Evolutionary conservation across 208 protist genomes (phyloP), one percentile per base, ranked within the genome.

Genomic region (Angomonas deanei): DNA sequence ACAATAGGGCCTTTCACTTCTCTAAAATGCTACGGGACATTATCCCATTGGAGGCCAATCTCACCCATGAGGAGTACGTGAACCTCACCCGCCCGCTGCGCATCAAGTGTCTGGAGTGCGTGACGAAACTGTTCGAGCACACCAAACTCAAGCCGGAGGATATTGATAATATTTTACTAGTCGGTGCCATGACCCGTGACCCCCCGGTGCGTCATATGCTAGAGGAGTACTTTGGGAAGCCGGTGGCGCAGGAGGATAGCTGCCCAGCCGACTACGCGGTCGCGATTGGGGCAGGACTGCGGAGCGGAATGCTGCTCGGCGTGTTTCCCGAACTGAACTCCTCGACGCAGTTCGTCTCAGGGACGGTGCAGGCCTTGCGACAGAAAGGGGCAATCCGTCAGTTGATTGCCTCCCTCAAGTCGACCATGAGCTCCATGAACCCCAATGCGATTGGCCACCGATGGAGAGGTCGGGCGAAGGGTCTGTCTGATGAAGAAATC

Each of bases 241-340:
- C 62, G 23, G 82, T 91, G 17, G 78, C 65, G 13, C 26, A 69
- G 48, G 84, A 88, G 72, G 76, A 74, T 46, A 77, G 70, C 15
- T 93, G 85, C 66, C 87, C 91, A 15, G 87, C 91, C 5, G 91
- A 93, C 76, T 95, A 95, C 74, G 89, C 89, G 3, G 89, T 95
- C 17, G 85, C 89, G 10, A 91, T 95, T 61, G 89, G 89, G 2
- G 82, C 84, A 0, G 82, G 78, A 11, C 76, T 95, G 55, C 85
- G 89, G 55, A 79, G 72, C 21, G 90, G 84, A 17, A 93, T 96
- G 90, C 71, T 96, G 28, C 86, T 92, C 48, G 90, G 84, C n/a
- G 75, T 53, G 33, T 93, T 92, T 66, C 66, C 72, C 36, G 80
- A 91, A 61, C 80, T 96, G 26, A 78, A 72, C 11, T 62, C 68